phyloP scores from a whole-genome alignment of 768 basidiomycete genomes.

The Leccinum variicolor region DNA sequence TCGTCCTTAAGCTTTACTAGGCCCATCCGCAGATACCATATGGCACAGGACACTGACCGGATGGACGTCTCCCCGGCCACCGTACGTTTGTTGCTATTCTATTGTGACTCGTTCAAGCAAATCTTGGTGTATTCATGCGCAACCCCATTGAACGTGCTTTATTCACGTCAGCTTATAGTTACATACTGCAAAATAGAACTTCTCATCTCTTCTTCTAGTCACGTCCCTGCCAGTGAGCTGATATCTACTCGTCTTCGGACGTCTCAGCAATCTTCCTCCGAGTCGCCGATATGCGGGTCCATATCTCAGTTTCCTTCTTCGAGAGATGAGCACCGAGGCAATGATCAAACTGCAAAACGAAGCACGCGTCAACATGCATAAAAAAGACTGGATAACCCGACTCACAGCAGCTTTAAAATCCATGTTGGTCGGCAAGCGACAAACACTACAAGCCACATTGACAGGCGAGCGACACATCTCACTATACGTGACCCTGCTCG shows the following conservation, averaged over 20 bases:
- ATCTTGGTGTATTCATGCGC: too few species aligned
- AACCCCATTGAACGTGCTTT: too few species aligned
- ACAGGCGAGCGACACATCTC: slow-evolving; percentile 4
- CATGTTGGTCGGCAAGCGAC: slow-evolving; percentile 1
- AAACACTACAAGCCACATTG: slow-evolving; percentile 2
- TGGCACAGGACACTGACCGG: too few species aligned
- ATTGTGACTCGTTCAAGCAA: too few species aligned
- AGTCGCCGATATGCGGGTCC: slow-evolving; percentile 3
- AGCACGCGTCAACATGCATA: background rate
- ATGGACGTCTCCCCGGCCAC: too few species aligned
- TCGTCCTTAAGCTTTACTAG: too few species aligned
- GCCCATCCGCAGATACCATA: too few species aligned
- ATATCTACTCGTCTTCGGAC: background rate
- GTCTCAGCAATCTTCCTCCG: background rate
- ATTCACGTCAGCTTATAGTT: too few species aligned
- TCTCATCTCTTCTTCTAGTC: too few species aligned
- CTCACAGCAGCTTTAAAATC: slow-evolving; percentile 6
- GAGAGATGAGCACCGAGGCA: slow-evolving; percentile 1
- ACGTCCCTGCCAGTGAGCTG: too few species aligned
- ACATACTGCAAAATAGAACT: too few species aligned
- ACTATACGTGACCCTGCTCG: background rate
- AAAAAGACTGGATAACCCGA: background rate
- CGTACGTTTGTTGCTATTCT: too few species aligned
- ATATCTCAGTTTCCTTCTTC: background rate
- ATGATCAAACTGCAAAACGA: slow-evolving; percentile 6